Evolutionary conservation across 768 basidiomycete genomes (phyloP).

Genomic region (Agaricus subrufescens): DNA sequence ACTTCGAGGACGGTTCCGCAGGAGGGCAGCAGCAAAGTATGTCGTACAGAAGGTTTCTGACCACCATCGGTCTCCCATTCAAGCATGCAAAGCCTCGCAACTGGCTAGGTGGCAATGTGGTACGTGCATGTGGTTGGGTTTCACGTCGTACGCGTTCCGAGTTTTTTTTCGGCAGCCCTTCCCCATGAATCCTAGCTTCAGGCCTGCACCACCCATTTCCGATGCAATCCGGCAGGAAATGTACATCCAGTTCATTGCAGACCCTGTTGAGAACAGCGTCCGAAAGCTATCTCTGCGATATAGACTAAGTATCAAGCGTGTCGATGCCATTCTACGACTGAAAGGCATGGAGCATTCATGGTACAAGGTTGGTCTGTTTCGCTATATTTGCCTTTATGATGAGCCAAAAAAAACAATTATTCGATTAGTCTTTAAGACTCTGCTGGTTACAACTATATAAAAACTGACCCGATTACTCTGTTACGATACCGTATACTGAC

Average conservation of each 20-base stretch:
- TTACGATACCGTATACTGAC: slow-evolving; percentile 10
- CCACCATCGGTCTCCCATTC: slow-evolving; percentile 36
- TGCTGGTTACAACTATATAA: slow-evolving; percentile 57
- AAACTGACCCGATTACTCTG: slow-evolving; percentile 16
- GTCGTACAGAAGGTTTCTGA: slow-evolving; percentile 37
- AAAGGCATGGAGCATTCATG: slow-evolving; percentile 73
- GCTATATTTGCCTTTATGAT: slow-evolving; percentile 27
- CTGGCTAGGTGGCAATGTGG: slow-evolving; percentile 57
- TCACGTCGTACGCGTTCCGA: slow-evolving; percentile 4
- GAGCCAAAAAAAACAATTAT: slow-evolving; percentile 43
- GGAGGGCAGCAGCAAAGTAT: not conserved
- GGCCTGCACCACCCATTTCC: slow-evolving; percentile 73
- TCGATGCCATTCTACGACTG: slow-evolving; percentile 78
- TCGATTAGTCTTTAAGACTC: slow-evolving; percentile 97
- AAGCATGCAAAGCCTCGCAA: slow-evolving; percentile 45
- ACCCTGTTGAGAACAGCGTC: slow-evolving; percentile 52
- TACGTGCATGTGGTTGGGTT: slow-evolving; percentile 28
- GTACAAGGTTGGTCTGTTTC: slow-evolving; percentile 53
- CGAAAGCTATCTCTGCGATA: slow-evolving; percentile 57
- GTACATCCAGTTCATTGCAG: slow-evolving; percentile 54
- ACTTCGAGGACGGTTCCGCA: not conserved
- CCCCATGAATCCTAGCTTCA: slow-evolving; percentile 80
- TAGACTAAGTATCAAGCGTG: slow-evolving; percentile 69
- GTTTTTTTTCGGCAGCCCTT: slow-evolving; percentile 58
- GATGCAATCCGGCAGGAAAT: slow-evolving; percentile 52